Percentiles rank a stretch among this genome's conserved stretches.
phyloP scores from a whole-genome alignment of 2,329 filamentous ascomycete species.

The Monilinia polystroma region DNA sequence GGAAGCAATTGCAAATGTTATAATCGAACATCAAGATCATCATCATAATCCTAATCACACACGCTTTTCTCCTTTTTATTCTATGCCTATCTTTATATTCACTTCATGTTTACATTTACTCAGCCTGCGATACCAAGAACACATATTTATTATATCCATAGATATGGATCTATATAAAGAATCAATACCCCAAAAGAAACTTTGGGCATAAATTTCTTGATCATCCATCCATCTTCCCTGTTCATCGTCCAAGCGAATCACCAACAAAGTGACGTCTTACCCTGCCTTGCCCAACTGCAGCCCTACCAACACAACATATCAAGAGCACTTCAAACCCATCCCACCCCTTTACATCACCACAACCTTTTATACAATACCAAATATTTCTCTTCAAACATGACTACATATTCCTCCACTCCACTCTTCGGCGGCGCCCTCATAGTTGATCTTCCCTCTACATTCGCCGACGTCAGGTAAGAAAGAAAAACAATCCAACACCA shows the following conservation, averaged over 20 bases:
- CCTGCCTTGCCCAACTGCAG: slow-evolving; percentile 8
- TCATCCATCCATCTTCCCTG: not conserved
- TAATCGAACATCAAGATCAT: not conserved
- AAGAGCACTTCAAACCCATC: slow-evolving; percentile 4
- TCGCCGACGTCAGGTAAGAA: slow-evolving; percentile 70
- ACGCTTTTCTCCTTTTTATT: not conserved
- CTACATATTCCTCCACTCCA: slow-evolving; percentile 43
- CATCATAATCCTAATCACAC: not conserved
- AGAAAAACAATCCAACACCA: slow-evolving; percentile 1
- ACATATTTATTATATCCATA: no score
- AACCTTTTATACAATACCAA: not conserved
- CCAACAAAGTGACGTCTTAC: slow-evolving; percentile 15
- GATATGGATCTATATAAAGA: not conserved
- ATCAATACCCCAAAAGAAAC: not conserved
- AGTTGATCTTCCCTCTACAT: slow-evolving; percentile 65
- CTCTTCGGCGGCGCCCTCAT: slow-evolving; percentile 73
- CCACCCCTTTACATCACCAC: not conserved
- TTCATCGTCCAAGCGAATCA: slow-evolving; percentile 12
- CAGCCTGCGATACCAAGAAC: not conserved
- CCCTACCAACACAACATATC: slow-evolving; percentile 18
- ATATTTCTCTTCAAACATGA: not conserved
- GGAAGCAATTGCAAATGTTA: no score
- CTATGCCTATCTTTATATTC: not conserved
- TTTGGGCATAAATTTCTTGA: slow-evolving; percentile 7
- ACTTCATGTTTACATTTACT: not conserved